These are phyloP conservation scores for Aspergillus intermedius DNA, from an alignment of 2,329 filamentous ascomycete species.

Conservation along the genomic window DNA sequence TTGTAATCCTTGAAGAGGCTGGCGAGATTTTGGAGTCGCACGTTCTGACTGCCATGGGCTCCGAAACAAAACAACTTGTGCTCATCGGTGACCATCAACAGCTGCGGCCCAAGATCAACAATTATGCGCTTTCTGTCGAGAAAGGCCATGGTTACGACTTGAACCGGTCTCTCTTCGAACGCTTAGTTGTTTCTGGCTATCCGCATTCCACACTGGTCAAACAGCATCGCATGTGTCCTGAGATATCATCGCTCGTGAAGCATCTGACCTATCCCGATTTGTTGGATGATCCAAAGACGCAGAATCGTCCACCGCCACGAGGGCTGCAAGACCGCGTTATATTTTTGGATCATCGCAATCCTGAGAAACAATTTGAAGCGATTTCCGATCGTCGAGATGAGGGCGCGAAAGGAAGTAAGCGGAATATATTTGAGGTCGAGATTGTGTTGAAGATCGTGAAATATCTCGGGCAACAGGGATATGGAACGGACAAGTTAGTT, in stretches of 20 bases:
- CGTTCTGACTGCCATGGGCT: conserved; percentile 53
- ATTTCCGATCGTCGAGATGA: conserved; percentile 48
- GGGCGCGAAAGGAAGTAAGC: conserved; percentile 48
- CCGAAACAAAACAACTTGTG: conserved; percentile 56
- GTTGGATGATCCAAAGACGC: conserved; percentile 48
- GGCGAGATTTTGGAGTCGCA: conserved; percentile 67
- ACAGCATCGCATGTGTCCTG: conserved; percentile 64
- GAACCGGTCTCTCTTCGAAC: conserved; percentile 63
- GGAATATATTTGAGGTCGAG: conserved; percentile 58
- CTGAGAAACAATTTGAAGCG: conserved; percentile 43
- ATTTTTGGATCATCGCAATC: conserved; percentile 58
- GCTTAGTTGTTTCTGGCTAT: conserved; percentile 53
- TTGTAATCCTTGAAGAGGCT: conserved; percentile 65
- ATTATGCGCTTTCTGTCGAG: conserved; percentile 56
- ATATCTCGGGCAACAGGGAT: conserved; percentile 66
- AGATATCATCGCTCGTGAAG: conserved; percentile 56
- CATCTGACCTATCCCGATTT: conserved; percentile 58
- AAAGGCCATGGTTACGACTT: conserved; percentile 60
- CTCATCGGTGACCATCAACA: conserved; percentile 70
- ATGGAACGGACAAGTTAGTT: conserved; percentile 58
- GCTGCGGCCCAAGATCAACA: conserved; percentile 60
- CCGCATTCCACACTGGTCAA: conserved; percentile 49
- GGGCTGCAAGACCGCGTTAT: conserved; percentile 57
- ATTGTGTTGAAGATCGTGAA: conserved; percentile 60
- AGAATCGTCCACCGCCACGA: conserved; percentile 40